Conservation (phyloP, 176 grass and related monocot species). For the Eragrostis nindensis region DNA sequence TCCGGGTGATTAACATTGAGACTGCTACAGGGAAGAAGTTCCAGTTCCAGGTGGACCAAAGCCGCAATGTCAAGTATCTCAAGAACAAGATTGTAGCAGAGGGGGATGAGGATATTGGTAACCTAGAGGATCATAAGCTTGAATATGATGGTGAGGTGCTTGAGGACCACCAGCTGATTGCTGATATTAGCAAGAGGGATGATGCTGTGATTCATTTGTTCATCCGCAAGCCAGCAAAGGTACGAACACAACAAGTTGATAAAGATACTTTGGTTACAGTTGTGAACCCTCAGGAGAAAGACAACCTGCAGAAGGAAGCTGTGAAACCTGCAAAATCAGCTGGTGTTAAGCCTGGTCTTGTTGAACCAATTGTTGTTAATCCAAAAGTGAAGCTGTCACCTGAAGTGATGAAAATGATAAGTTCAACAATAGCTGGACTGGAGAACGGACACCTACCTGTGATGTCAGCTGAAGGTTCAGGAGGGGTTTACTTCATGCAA, state of each 20-base stretch:
- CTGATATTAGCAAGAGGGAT: slow-evolving; percentile 69
- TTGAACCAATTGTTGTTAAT: slow-evolving; percentile 66
- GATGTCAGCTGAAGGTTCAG: slow-evolving; percentile 77
- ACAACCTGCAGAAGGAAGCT: slow-evolving; percentile 41
- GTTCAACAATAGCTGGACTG: slow-evolving; percentile 46
- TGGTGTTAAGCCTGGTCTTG: slow-evolving; percentile 40
- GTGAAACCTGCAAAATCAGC: slow-evolving; percentile 30
- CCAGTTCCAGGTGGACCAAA: slow-evolving; percentile 63
- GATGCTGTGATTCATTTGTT: slow-evolving; percentile 74
- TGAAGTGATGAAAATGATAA: slow-evolving; percentile 59
- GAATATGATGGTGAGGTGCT: slow-evolving; percentile 68
- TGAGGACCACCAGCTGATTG: slow-evolving; percentile 65
- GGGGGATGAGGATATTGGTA: slow-evolving; percentile 43
- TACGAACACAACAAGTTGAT: slow-evolving; percentile 46
- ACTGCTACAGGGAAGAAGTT: slow-evolving; percentile 60
- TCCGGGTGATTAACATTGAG: slow-evolving; percentile 63
- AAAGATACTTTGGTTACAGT: slow-evolving; percentile 60
- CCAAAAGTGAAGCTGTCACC: slow-evolving; percentile 47
- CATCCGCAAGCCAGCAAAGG: slow-evolving; percentile 63
- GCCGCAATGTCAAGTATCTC: slow-evolving; percentile 59
- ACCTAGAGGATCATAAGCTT: slow-evolving; percentile 56
- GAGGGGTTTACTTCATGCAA: slow-evolving; percentile 84
- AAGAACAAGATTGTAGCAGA: slow-evolving; percentile 60
- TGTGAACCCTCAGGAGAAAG: slow-evolving; percentile 43
- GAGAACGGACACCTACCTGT: slow-evolving; percentile 57